Percentiles rank a stretch among this genome's conserved stretches.
phyloP scores from a whole-genome alignment of 1,284 basidiomycete genomes.

The Ceratobasidium sp. region DNA sequence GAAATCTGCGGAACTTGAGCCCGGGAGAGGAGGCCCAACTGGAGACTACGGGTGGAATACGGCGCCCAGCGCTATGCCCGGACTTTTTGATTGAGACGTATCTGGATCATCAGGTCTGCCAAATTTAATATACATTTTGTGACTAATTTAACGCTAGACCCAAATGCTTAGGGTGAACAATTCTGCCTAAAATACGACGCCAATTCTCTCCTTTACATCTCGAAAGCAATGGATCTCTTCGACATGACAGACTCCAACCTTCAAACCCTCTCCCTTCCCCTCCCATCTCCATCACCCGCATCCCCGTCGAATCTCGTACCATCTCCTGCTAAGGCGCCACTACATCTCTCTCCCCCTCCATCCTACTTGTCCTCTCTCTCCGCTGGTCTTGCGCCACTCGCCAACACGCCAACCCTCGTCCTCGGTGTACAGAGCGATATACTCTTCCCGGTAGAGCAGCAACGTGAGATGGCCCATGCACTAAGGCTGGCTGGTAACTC shows the following conservation, averaged over 20 bases:
- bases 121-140: neutral
- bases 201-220: constrained; percentile 98
- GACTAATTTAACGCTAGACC: neutral
- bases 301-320: constrained; percentile 53
- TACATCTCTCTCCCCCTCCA: constrained; percentile 70
- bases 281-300: constrained; percentile 56
- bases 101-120: constrained; percentile 89
- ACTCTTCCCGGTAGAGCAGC: constrained; percentile 97
- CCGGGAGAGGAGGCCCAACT: constrained; percentile 53
- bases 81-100: constrained; percentile 99
- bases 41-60: constrained; percentile 55
- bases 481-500: constrained; percentile 90
- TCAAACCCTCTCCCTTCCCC: constrained; percentile 67
- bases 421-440: constrained; percentile 98
- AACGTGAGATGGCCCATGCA: constrained; percentile 94
- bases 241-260: constrained; percentile 91
- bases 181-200: constrained; percentile 99
- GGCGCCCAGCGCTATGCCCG: constrained; percentile 86
- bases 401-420: constrained; percentile 85
- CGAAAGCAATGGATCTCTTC: constrained; percentile 99
- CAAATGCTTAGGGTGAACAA: constrained; percentile 76
- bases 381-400: constrained; percentile 83
- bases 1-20: constrained; percentile 68
- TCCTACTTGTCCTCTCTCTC: constrained; percentile 87
- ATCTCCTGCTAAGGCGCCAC: constrained; percentile 48